Base-by-base conservation (phyloP, 495 filamentous ascomycete species). In the Neurospora terricola region DNA sequence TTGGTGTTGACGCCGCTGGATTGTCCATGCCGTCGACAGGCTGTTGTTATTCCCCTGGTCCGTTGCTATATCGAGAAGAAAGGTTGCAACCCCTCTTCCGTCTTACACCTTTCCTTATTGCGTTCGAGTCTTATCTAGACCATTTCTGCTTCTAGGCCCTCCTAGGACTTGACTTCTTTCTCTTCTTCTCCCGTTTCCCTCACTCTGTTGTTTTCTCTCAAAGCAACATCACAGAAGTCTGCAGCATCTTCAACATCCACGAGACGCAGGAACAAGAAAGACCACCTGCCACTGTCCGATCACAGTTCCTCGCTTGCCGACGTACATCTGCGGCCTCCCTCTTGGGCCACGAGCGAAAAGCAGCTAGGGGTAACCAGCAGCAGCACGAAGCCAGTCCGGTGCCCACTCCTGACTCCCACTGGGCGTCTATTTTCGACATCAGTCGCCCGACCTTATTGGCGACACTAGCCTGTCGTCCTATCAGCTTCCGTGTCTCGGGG, bases 341-440 rank as follows among this genome's bases (percentile, higher is more conserved):
- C 43, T 69, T 68, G 78, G 78, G 77, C 79, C 27, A 66, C 54
- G 54, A 66, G 54, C 54, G 27, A 66, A 66, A 66, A 66, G 54
- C 6, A 66, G 54, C 54, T 66, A 66, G 54, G 34, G 54, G 23
- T 66, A 66, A 73, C 80, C 70, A 74, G 75, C 75, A 38, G 70
- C 54, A 72, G 74, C 79, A 78, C 69, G 73, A 71, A 76, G 71
- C 18, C 69, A 72, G 66, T 74, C 70, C 73, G 73, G 75, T 75
- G 73, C 77, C 54, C 79, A 77, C 75, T 76, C 77, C 73, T 74
- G 78, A 76, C 76, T 75, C 54, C 76, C 70, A 72, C 43, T 75
- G 77, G 79, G 80, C 80, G 80, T 79, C 80, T 82, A 82, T 78
- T 76, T 77, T 71, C 78, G 77, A 80, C 79, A 73, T 77, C 76